Evolutionary conservation across 495 filamentous ascomycete genomes (phyloP).

Genomic region (Podospora fimiseda): DNA sequence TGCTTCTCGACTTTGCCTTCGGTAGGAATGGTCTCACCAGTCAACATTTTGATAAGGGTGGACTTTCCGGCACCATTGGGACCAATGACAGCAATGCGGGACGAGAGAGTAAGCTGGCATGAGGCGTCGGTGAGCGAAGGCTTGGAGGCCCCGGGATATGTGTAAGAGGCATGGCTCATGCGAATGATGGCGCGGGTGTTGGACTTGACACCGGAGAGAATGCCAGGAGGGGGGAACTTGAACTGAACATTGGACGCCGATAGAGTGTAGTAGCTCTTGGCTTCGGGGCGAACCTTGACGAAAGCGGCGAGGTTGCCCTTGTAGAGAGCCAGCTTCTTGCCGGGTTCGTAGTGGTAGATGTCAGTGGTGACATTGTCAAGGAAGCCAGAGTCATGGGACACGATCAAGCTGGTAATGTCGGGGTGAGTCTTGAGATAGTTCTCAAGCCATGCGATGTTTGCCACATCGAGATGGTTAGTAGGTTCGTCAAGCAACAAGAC

Average conservation of each 20-base stretch:
- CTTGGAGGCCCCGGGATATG: constrained; percentile 79
- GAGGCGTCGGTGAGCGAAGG: constrained; percentile 85
- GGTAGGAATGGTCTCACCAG: constrained; percentile 89
- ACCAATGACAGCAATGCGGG: constrained; percentile 90
- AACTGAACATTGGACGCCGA: constrained; percentile 86
- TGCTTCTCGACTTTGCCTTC: constrained; percentile 92
- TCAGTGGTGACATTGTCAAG: constrained; percentile 96
- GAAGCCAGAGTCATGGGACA: constrained; percentile 97
- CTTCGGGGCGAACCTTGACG: constrained; percentile 89
- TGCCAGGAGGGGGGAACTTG: constrained; percentile 95
- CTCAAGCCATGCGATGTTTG: constrained; percentile 92
- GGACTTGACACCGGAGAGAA: constrained; percentile 92
- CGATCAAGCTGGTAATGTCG: constrained; percentile 95
- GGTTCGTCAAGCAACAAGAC: constrained; percentile 96
- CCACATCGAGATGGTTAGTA: constrained; percentile 96
- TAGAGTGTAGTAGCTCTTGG: constrained; percentile 96
- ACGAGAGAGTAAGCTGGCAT: constrained; percentile 79
- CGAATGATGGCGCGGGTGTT: constrained; percentile 87
- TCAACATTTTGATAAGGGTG: constrained; percentile 94
- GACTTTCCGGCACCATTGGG: constrained; percentile 98
- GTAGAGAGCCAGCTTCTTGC: constrained; percentile 93
- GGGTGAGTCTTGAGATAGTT: constrained; percentile 92
- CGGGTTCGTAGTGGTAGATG: constrained; percentile 95
- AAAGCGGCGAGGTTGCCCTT: constrained; percentile 91
- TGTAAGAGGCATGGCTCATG: constrained; percentile 86